These are phyloP conservation scores for Chrysoporthe austroafricana DNA, from an alignment of 2,329 filamentous ascomycete species.

Conservation along the genomic window DNA sequence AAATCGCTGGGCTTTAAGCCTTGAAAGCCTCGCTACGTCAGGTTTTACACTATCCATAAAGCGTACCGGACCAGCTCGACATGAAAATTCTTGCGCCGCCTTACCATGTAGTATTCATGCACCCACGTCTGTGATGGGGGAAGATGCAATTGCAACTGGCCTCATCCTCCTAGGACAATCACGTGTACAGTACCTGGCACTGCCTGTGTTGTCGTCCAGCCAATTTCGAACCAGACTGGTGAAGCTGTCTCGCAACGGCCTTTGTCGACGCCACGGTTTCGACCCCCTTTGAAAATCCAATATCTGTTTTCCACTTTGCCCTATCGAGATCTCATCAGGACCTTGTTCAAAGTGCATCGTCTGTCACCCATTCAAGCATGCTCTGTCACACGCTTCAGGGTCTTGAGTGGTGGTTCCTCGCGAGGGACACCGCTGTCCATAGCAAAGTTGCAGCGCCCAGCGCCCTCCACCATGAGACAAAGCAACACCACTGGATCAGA, in stretches of 20 bases:
- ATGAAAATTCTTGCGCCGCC: not conserved
- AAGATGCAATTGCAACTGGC: slow-evolving; percentile 14
- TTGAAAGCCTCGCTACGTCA: not conserved
- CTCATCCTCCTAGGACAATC: slow-evolving; percentile 1
- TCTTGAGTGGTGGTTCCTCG: too few relatives aligned
- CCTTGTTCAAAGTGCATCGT: too few relatives aligned
- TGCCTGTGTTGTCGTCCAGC: not conserved
- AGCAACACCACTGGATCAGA: too few relatives aligned
- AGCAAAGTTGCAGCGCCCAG: too few relatives aligned
- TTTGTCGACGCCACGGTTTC: not conserved
- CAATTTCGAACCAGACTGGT: not conserved
- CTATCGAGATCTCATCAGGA: too few relatives aligned
- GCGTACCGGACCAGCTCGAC: not conserved
- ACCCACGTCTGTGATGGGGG: not conserved
- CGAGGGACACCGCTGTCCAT: too few relatives aligned
- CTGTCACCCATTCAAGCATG: too few relatives aligned
- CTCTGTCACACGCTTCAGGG: too few relatives aligned
- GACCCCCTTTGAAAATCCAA: too few relatives aligned
- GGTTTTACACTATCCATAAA: not conserved
- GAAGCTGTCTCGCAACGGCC: not conserved
- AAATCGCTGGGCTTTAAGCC: not conserved
- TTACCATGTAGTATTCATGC: not conserved
- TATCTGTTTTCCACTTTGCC: too few relatives aligned
- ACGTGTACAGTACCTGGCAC: slow-evolving; percentile 1
- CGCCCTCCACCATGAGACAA: too few relatives aligned